Percentiles rank a stretch among this genome's conserved stretches.
Evolutionary conservation across 208 protist species (phyloP).

Genomic region (Leishmania lainsoni): DNA sequence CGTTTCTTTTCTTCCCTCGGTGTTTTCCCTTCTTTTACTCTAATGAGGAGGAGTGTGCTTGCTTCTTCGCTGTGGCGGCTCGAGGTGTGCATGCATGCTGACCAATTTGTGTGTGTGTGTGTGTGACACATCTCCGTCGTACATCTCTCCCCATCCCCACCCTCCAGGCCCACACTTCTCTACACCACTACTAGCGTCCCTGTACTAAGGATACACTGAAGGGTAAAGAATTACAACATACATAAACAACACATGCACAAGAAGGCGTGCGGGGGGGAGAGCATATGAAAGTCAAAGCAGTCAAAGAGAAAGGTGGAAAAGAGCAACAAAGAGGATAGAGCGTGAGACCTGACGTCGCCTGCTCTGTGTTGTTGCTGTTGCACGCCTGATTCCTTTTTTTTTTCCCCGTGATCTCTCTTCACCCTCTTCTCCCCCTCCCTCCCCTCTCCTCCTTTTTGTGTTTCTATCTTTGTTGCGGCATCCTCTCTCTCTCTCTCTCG

Average conservation of each 20-base stretch:
- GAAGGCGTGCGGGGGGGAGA: neutral
- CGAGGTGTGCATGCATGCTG: neutral
- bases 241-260: neutral
- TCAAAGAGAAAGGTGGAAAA: neutral
- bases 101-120: neutral
- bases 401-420: neutral
- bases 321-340: neutral
- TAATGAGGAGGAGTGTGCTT: neutral
- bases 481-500: slow-evolving; percentile 7
- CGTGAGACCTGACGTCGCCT: neutral
- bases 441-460: slow-evolving; percentile 8
- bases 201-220: too few species aligned
- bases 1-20: neutral
- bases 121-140: neutral
- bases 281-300: neutral
- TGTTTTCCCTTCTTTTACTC: slow-evolving; percentile 1
- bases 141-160: neutral
- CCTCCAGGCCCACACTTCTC: neutral
- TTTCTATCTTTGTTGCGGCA: neutral
- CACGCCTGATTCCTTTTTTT: neutral
- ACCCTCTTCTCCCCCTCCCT: neutral
- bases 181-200: neutral
- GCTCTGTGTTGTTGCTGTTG: neutral
- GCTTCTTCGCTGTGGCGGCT: too few species aligned
- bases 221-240: too few species aligned